These are phyloP conservation scores for Nemania bipapillata DNA, from an alignment of 2,329 filamentous ascomycete species.

Conservation along the genomic window DNA sequence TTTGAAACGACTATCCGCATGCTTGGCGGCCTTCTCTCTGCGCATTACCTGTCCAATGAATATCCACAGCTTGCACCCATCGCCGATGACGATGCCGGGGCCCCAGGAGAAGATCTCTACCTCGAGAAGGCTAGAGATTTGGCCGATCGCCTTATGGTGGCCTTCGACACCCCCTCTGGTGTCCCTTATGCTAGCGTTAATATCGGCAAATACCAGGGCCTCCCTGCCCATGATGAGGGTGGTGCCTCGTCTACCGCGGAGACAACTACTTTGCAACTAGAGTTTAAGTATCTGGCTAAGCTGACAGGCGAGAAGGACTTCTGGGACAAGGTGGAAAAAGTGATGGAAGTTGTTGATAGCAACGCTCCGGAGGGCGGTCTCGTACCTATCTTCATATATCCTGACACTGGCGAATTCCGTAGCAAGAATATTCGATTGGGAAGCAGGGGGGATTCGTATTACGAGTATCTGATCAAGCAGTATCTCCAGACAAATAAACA, in stretches of 20 bases:
- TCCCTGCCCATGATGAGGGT: slow-evolving; percentile 82
- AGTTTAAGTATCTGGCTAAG: slow-evolving; percentile 96
- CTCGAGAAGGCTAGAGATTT: slow-evolving; percentile 95
- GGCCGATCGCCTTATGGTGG: slow-evolving; percentile 84
- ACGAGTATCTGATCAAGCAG: slow-evolving; percentile 98
- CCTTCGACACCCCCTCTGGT: slow-evolving; percentile 87
- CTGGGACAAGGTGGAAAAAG: slow-evolving; percentile 90
- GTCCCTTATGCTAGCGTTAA: slow-evolving; percentile 93
- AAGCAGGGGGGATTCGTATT: slow-evolving; percentile 95
- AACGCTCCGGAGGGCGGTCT: slow-evolving; percentile 83
- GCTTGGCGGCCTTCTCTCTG: slow-evolving; percentile 90
- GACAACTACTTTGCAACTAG: slow-evolving; percentile 89
- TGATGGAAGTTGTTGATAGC: slow-evolving; percentile 89
- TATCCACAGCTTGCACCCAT: slow-evolving; percentile 83
- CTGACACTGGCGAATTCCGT: slow-evolving; percentile 79
- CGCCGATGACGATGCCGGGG: slow-evolving; percentile 74
- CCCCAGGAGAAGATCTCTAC: slow-evolving; percentile 87
- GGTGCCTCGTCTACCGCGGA: slow-evolving; percentile 95
- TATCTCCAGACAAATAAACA: slow-evolving; percentile 91
- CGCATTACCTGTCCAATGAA: slow-evolving; percentile 90
- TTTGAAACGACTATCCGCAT: slow-evolving; percentile 99
- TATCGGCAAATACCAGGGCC: slow-evolving; percentile 77
- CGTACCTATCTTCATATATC: slow-evolving; percentile 89
- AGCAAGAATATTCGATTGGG: slow-evolving; percentile 89
- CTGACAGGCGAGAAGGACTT: slow-evolving; percentile 91